phyloP scores from a whole-genome alignment of 306 rosid genomes.

The Prunus armeniaca region DNA sequence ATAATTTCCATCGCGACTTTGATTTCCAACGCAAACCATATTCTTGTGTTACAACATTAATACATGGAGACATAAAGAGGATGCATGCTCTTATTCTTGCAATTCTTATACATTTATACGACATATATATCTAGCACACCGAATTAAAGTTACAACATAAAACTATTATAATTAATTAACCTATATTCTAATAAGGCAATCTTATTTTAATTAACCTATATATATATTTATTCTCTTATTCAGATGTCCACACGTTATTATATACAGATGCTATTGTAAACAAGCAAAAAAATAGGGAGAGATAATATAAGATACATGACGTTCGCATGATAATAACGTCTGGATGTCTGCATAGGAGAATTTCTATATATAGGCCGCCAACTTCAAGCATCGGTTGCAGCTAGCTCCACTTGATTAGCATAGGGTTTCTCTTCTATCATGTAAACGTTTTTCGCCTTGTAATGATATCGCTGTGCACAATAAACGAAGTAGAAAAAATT shows the following conservation, averaged over 20 bases:
- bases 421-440: slow-evolving; percentile 2
- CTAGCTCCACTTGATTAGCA: slow-evolving; percentile 33
- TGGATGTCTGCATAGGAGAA: too few relatives aligned
- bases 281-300: fast-evolving
- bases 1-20: too few relatives aligned
- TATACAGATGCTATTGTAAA: too few relatives aligned
- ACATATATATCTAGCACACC: too few relatives aligned
- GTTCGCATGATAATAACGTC: too few relatives aligned
- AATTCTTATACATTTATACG: not conserved
- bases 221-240: not conserved
- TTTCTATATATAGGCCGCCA: not conserved
- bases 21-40: too few relatives aligned
- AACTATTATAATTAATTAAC: too few relatives aligned
- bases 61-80: not conserved
- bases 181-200: too few relatives aligned
- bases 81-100: not conserved
- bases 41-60: not conserved
- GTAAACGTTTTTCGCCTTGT: slow-evolving; percentile 30
- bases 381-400: slow-evolving; percentile 23
- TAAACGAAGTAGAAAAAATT: slow-evolving; percentile 53
- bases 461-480: slow-evolving; percentile 45
- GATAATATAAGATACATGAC: too few relatives aligned
- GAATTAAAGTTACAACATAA: too few relatives aligned
- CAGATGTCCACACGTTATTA: too few relatives aligned
- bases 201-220: too few relatives aligned